Evolutionary conservation across 495 filamentous ascomycete genomes (phyloP), one percentile per base, ranked within the genome.

Genomic region (Mytilinidion resinicola): DNA sequence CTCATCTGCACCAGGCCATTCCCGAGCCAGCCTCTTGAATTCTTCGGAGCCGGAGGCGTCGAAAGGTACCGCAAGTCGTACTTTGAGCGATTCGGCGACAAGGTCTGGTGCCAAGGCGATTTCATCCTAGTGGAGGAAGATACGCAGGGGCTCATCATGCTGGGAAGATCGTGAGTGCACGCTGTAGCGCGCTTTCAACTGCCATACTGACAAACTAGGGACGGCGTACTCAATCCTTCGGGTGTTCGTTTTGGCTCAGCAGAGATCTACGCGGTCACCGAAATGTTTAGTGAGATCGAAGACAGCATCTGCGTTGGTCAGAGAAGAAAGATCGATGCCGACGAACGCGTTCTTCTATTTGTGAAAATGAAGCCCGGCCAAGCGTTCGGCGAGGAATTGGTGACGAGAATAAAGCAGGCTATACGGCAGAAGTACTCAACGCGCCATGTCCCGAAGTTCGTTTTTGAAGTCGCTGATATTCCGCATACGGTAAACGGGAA

Each of bases 71-170:
- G 77, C 44, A 82, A 80, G 49, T 86, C 82, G 60, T 96, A 96
- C 70, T 96, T 96, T 63, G 87, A 91, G 56, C 79, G 80, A 9
- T 96, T 95, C 64, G 39, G 39, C 11, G 78, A 77, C 4, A 72
- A 72, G 54, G 73, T 95, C 17, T 96, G 91, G 91, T 89, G 93
- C 69, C 91, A 96, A 65, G 91, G 91, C 3, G 91, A 96, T 69
- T 96, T 95, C 65, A 79, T 95, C 12, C 80, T 84, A 19, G 74
- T 95, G 59, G 83, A 88, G 63, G 79, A 81, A 0, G 60, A 76
- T 15, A 91, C 87, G 0, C 84, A 87, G 9, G 90, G 89, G 0
- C 70, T 96, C 53, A 70, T 85, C 35, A 91, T 96, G 89, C 76
- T 95, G 0, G 87, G 87, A 5, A 80, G 87, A 42, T 42, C 39